These are phyloP conservation scores for Colletotrichum musicola DNA, from an alignment of 2,329 filamentous ascomycete genomes.

Conservation along the genomic window DNA sequence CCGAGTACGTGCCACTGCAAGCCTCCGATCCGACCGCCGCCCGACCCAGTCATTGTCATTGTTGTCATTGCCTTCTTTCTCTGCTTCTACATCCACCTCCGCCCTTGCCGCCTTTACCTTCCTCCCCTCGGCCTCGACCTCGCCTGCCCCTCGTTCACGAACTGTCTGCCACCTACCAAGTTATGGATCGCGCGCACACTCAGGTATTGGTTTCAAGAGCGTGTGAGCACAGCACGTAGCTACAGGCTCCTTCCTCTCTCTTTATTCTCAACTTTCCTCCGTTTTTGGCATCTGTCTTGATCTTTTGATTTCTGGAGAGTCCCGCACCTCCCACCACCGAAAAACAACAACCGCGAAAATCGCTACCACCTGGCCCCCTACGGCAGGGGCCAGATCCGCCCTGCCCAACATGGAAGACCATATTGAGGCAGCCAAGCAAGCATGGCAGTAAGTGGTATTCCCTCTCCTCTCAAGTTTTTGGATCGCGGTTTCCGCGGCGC, in stretches of 20 bases:
- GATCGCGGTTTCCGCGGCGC: not conserved
- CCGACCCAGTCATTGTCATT: too few relatives aligned
- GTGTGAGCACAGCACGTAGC: slow-evolving; percentile 48
- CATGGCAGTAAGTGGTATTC: slow-evolving; percentile 55
- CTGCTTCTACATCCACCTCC: slow-evolving; percentile 41
- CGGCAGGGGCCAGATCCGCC: slow-evolving; percentile 6
- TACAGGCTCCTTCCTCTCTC: slow-evolving; percentile 37
- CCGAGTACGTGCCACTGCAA: slow-evolving; percentile 38
- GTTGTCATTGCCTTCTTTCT: not conserved
- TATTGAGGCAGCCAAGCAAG: slow-evolving; percentile 48
- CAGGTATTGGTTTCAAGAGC: slow-evolving; percentile 42
- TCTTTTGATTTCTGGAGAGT: slow-evolving; percentile 34
- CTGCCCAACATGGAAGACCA: slow-evolving; percentile 30
- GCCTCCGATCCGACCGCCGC: slow-evolving; percentile 27
- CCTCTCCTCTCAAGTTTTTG: not conserved
- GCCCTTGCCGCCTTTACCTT: not conserved
- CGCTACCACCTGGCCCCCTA: slow-evolving; percentile 19
- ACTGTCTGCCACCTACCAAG: slow-evolving; percentile 39
- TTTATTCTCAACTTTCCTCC: too few relatives aligned
- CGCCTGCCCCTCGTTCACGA: slow-evolving; percentile 1
- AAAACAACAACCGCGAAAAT: slow-evolving; percentile 29
- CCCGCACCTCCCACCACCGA: slow-evolving; percentile 27
- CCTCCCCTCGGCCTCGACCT: slow-evolving; percentile 17
- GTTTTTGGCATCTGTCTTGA: slow-evolving; percentile 15
- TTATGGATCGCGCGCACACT: slow-evolving; percentile 50